Evolutionary conservation across 2,329 filamentous ascomycete genomes (phyloP), one percentile per base, ranked within the genome.

Genomic region (Cercospora beticola): DNA sequence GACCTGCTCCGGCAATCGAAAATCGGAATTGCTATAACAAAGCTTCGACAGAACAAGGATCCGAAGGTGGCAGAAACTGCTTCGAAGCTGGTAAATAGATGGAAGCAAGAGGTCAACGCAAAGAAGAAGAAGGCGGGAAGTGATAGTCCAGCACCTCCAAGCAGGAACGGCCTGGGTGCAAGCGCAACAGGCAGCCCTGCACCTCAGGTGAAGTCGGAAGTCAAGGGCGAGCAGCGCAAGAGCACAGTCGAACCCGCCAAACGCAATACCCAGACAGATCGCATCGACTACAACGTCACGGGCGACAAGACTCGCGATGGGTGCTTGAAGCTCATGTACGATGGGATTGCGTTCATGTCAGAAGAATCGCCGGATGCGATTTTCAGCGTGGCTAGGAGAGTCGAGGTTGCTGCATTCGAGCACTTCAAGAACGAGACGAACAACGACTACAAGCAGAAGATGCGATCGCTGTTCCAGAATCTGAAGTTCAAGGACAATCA

Each of bases 391-490:
- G 87, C 89, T 71, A 88, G 88, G 73, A 88, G 90, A 54, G 87
- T 96, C 70, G 95, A 99, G 83, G 80, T 86, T 43, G 92, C 93
- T 7, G 92, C 92, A 5, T 94, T 86, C 81, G 86, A 85, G 66
- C 82, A 86, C 31, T 90, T 89, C 79, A 89, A 90, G 66, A 89
- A 90, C 65, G 90, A 93, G 76, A 90, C 85, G 16, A 86, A 86
- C 59, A 82, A 88, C 58, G 87, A 90, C 61, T 99, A 99, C 86
- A 90, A 91, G 78, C 86, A 86, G 73, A 97, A 97, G 85, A 90
- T 98, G 76, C 91, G 94, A 73, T 96, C 93, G 21, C 88, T 99
- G 23, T 98, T 93, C 82, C 89, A 94, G 79, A 98, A 98, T 78
- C 88, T 99, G 74, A 98, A 97, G 85, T 93, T 92, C 83, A 94